phyloP scores from a whole-genome alignment of 805 yeast genomes.

The Huiozyma sinensis region DNA sequence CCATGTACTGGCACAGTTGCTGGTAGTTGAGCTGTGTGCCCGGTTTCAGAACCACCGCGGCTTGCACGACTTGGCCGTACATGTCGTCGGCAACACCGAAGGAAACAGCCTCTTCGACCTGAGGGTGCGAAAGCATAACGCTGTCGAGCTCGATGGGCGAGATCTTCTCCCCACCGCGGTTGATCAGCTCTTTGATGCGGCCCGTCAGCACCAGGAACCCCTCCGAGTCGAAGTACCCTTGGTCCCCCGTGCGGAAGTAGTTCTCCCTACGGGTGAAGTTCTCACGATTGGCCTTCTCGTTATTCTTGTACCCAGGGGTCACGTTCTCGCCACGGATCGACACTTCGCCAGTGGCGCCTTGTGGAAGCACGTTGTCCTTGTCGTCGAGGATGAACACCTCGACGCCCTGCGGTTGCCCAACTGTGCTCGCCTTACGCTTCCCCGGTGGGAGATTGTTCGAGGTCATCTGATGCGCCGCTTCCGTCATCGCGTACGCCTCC shows the following conservation, averaged over 20 bases:
- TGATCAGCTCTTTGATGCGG: constrained; percentile 61
- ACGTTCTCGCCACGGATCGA: constrained; percentile 58
- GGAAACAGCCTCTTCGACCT: constrained; percentile 59
- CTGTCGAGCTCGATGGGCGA: constrained; percentile 64
- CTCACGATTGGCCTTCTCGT: constrained; percentile 58
- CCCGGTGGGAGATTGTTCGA: constrained; percentile 61
- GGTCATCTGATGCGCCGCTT: constrained; percentile 73
- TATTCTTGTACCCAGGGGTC: constrained; percentile 62
- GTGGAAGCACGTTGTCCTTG: constrained; percentile 35
- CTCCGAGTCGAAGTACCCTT: constrained; percentile 50
- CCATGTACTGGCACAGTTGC: constrained; percentile 39
- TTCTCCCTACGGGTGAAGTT: constrained; percentile 46
- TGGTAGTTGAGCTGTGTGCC: constrained; percentile 30
- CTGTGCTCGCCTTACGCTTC: constrained; percentile 57
- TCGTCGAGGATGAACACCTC: constrained; percentile 47
- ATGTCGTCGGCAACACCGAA: constrained; percentile 58
- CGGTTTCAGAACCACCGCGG: constrained; percentile 49
- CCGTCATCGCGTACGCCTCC: constrained; percentile 77
- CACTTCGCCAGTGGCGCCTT: constrained; percentile 58
- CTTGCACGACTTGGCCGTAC: constrained; percentile 64
- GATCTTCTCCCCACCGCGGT: constrained; percentile 71
- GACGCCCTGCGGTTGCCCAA: constrained; percentile 54
- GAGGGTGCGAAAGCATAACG: constrained; percentile 46
- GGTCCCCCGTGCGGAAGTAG: constrained; percentile 72
- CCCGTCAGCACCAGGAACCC: constrained; percentile 56